Evolutionary conservation across 2,329 filamentous ascomycete genomes (phyloP).

Genomic region (Phialophora chinensis): DNA sequence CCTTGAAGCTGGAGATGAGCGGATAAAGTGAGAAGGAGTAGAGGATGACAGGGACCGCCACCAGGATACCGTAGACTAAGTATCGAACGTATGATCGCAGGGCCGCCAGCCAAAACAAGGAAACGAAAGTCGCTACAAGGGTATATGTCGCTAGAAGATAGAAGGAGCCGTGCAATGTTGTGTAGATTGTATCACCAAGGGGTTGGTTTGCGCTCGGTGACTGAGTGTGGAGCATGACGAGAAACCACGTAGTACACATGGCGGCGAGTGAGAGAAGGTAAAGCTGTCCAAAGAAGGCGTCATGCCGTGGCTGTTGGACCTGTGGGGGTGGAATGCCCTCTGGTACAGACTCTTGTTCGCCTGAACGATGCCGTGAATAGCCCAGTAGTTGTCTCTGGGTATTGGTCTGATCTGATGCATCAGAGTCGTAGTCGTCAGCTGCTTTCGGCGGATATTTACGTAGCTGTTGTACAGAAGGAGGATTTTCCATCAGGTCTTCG

Average conservation of each 20-base stretch:
- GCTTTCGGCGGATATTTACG: conserved; percentile 52
- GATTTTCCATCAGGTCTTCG: conserved; percentile 55
- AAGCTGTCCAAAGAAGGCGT: conserved; percentile 88
- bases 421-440: conserved; percentile 47
- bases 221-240: conserved; percentile 88
- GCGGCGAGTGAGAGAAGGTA: conserved; percentile 84
- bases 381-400: conserved; percentile 42
- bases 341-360: conserved; percentile 59
- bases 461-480: conserved; percentile 64
- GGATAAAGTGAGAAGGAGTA: conserved; percentile 91
- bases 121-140: conserved; percentile 84
- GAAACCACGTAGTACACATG: conserved; percentile 83
- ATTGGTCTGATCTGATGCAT: conserved; percentile 60
- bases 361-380: conserved; percentile 55
- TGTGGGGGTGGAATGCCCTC: conserved; percentile 64
- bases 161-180: conserved; percentile 82
- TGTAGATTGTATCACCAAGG: conserved; percentile 93
- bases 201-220: conserved; percentile 70
- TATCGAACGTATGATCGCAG: conserved; percentile 85
- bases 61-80: conserved; percentile 78
- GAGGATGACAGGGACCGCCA: conserved; percentile 84
- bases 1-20: conserved; percentile 86
- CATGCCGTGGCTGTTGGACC: conserved; percentile 77
- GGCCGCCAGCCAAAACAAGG: conserved; percentile 86
- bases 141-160: conserved; percentile 91